Conservation (phyloP, 495 filamentous ascomycete genomes). For the Penicillium desertorum region DNA sequence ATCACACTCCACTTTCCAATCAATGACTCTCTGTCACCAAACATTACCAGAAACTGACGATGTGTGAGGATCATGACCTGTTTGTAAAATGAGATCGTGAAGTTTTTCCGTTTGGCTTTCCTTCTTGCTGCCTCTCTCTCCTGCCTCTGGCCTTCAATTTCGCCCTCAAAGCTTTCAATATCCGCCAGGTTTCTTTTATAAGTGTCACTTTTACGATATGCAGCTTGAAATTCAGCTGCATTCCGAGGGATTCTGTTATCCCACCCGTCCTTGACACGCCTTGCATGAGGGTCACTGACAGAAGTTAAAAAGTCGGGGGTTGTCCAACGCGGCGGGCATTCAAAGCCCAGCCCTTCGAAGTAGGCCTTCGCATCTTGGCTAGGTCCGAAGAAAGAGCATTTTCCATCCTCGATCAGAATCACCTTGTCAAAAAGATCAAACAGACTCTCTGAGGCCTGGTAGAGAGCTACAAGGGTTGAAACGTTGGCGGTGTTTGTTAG, state of each 20-base stretch:
- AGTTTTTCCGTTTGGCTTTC: conserved; percentile 55
- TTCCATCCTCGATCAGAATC: conserved; percentile 65
- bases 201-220: conserved; percentile 51
- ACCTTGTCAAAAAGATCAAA: conserved; percentile 73
- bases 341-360: conserved; percentile 64
- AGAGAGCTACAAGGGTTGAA: conserved; percentile 63
- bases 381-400: conserved; percentile 63
- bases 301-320: conserved; percentile 69
- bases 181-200: conserved; percentile 39
- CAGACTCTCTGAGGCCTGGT: conserved; percentile 69
- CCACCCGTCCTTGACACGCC: conserved; percentile 57
- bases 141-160: conserved; percentile 45
- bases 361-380: conserved; percentile 57
- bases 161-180: conserved; percentile 52
- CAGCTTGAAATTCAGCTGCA: conserved; percentile 54
- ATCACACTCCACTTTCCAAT: conserved; percentile 57
- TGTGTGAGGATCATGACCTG: conserved; percentile 68
- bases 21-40: conserved; percentile 56
- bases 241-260: conserved; percentile 61
- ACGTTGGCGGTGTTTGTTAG: conserved; percentile 62
- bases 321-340: conserved; percentile 60
- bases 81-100: conserved; percentile 63
- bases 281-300: conserved; percentile 62
- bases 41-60: conserved; percentile 65
- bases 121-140: conserved; percentile 48